A percentile compares a stretch with the other conserved stretches of the same genome.
These are phyloP conservation scores for Trametes maxima DNA, from an alignment of 768 basidiomycete species.

Conservation along the genomic window DNA sequence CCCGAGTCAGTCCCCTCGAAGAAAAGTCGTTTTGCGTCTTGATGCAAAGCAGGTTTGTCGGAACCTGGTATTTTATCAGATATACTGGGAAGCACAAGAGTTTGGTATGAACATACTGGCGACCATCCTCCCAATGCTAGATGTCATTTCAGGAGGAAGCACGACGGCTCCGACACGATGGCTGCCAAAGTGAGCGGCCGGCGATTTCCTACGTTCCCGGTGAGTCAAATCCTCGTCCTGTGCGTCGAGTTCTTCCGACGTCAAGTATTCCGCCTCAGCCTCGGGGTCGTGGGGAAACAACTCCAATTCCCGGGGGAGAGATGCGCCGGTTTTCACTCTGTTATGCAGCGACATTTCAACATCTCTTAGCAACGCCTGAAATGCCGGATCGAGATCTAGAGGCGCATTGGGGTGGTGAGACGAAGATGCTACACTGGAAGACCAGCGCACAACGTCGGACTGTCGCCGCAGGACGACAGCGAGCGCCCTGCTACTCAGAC, in stretches of 20 bases:
- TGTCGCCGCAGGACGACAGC: slow-evolving; percentile 14
- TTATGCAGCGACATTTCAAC: slow-evolving; percentile 61
- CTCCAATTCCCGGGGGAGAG: slow-evolving; percentile 56
- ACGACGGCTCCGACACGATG: slow-evolving; percentile 69
- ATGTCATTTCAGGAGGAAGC: slow-evolving; percentile 71
- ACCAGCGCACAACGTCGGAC: slow-evolving; percentile 28
- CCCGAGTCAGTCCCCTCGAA: slow-evolving; percentile 36
- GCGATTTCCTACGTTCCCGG: slow-evolving; percentile 61
- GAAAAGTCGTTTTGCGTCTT: slow-evolving; percentile 75
- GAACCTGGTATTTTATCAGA: slow-evolving; percentile 46
- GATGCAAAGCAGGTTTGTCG: slow-evolving; percentile 65
- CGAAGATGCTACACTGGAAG: slow-evolving; percentile 35
- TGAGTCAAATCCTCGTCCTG: slow-evolving; percentile 36
- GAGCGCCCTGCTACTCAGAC: slow-evolving; percentile 17
- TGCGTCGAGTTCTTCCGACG: slow-evolving; percentile 36
- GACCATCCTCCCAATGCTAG: slow-evolving; percentile 67
- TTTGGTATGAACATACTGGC: slow-evolving; percentile 47
- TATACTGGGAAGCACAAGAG: background rate
- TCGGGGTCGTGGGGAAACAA: slow-evolving; percentile 40
- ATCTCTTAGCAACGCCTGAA: slow-evolving; percentile 63
- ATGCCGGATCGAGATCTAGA: slow-evolving; percentile 65
- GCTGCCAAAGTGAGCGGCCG: slow-evolving; percentile 82
- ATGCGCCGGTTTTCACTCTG: background rate
- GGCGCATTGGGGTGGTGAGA: slow-evolving; percentile 57
- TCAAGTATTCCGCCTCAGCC: slow-evolving; percentile 29